These are phyloP conservation scores for Rhodotorula diobovata DNA, from an alignment of 768 basidiomycete genomes.

Conservation along the genomic window DNA sequence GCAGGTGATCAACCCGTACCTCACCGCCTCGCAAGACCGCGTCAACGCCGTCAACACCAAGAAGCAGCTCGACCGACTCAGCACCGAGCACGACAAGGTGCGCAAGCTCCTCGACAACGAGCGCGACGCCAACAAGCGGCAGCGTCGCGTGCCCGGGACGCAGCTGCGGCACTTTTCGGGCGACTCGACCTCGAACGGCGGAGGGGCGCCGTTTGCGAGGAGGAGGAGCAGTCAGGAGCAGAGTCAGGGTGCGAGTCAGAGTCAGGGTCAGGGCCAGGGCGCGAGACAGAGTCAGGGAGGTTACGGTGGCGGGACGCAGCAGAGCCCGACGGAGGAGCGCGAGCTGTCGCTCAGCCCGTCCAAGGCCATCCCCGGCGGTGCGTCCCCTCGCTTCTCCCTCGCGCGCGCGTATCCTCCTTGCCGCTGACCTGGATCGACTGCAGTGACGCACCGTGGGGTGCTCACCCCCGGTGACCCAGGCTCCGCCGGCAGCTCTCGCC, in stretches of 20 bases:
- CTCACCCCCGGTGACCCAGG: constrained; percentile 4
- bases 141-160: neutral
- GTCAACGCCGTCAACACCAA: neutral
- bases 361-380: constrained; percentile 12
- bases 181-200: too few relatives aligned
- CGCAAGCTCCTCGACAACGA: too few relatives aligned
- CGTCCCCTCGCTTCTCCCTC: neutral
- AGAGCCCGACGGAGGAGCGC: neutral
- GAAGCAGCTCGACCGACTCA: neutral
- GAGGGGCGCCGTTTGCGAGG: neutral
- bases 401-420: too few relatives aligned
- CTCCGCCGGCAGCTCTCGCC: constrained; percentile 4
- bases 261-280: neutral
- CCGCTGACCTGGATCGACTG: neutral
- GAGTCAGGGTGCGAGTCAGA: neutral
- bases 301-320: neutral
- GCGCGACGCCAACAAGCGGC: neutral
- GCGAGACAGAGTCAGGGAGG: neutral
- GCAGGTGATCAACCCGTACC: constrained; percentile 6
- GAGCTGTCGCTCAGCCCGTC: neutral
- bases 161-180: constrained; percentile 5
- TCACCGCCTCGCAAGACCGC: neutral
- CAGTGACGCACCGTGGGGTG: neutral
- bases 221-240: constrained; percentile 2
- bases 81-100: neutral